Evolutionary conservation across 805 yeast genomes (phyloP).

Genomic region (Blastobotrys attinorum): DNA sequence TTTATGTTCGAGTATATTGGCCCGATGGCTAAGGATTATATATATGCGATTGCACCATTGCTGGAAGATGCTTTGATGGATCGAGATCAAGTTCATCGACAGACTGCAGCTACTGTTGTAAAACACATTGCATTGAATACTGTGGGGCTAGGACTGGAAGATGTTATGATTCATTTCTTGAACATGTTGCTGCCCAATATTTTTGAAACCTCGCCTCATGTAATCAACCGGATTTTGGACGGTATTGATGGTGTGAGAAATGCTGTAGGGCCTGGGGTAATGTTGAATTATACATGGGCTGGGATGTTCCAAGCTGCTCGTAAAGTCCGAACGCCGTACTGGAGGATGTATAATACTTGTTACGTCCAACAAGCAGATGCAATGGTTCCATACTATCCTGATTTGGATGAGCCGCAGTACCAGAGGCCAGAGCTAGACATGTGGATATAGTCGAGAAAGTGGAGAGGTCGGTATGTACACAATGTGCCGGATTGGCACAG

Average conservation of each 20-base stretch:
- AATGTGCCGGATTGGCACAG: too few species aligned
- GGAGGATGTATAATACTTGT: constrained; percentile 73
- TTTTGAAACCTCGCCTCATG: constrained; percentile 94
- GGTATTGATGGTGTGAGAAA: constrained; percentile 65
- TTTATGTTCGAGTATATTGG: constrained; percentile 91
- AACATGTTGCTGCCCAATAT: constrained; percentile 82
- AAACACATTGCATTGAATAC: constrained; percentile 76
- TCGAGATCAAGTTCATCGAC: constrained; percentile 87
- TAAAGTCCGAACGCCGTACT: constrained; percentile 74
- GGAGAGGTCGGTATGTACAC: not conserved
- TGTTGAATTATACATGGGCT: constrained; percentile 70
- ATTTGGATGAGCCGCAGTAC: constrained; percentile 22
- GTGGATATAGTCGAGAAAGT: constrained; percentile 23
- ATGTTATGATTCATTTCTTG: constrained; percentile 73
- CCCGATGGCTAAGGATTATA: constrained; percentile 68
- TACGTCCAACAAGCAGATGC: constrained; percentile 69
- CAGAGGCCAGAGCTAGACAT: constrained; percentile 47
- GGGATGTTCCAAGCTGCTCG: constrained; percentile 93
- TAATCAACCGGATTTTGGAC: constrained; percentile 71
- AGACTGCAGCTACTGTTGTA: constrained; percentile 86
- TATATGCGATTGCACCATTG: constrained; percentile 70
- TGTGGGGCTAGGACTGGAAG: constrained; percentile 67
- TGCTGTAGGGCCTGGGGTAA: constrained; percentile 68
- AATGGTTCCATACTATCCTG: constrained; percentile 77
- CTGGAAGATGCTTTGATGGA: constrained; percentile 86